Evolutionary conservation across 441 rosid genomes (phyloP), one percentile per base, ranked within the genome.

Genomic region (Metrosideros polymorpha): DNA sequence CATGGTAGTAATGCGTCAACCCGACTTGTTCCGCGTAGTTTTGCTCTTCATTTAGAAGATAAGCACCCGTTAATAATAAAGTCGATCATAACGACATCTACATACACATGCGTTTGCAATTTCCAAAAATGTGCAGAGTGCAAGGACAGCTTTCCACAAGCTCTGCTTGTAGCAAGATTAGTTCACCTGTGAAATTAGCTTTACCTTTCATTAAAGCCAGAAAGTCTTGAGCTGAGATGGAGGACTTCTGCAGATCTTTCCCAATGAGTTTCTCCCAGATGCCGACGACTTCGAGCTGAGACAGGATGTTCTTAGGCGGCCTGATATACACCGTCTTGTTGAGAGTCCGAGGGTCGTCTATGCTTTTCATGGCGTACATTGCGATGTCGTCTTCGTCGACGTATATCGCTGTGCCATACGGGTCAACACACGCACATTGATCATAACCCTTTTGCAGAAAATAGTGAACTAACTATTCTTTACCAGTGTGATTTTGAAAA

Each of bases 321-420:
- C 88, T 86, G 7, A 92, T 84, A 24, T 91, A 88, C 52, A 93
- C 4, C 7, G 94, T 91, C 88, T 88, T 93, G 93, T 93, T 91
- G 7, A 91, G 92, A 3, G 93, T 91, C 32, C 91, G 92, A 71
- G 93, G 94, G 29, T 93, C 96, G 25, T 91, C 93, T 17, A 91
- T 75, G 2, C 90, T 85, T 83, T 88, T 91, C 9, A 94, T 89
- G 7, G 90, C 87, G 86, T 91, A 94, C 24, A 39, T 86, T 18
- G 95, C 93, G 43, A 92, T 90, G 50, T 93, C 95, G 82, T 94
- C 93, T 88, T 93, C 96, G 30, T 91, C 94, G 29, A 93, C 91
- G 47, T 90, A 91, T 17, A 94, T 89, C 9, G 92, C 95, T 92
- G 91, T 0, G 19, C 35, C 54, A 32, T 17, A 30, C n/a, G 27